These are phyloP conservation scores for Metarhizium robertsii DNA, from an alignment of 2,329 filamentous ascomycete species.

Conservation along the genomic window DNA sequence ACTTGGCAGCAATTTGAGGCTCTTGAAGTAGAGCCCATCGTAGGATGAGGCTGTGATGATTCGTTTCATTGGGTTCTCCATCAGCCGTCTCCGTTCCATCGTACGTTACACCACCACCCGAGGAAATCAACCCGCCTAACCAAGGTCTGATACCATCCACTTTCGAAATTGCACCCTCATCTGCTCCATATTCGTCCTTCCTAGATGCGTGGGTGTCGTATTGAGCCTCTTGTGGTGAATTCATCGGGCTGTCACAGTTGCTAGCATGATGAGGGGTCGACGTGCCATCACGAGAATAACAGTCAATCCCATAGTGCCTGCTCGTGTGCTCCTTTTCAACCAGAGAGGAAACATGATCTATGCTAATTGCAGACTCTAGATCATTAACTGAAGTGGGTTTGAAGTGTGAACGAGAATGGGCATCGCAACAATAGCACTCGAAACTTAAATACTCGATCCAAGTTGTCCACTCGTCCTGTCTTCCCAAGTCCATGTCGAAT, in stretches of 20 bases:
- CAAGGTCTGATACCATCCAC: background rate
- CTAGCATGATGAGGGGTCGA: background rate
- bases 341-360: too few relatives aligned
- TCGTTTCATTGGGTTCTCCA: background rate
- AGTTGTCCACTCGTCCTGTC: slow-evolving; percentile 5
- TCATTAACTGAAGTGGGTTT: too few relatives aligned
- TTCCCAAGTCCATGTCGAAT: background rate
- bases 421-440: slow-evolving; percentile 3
- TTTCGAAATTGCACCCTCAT: background rate
- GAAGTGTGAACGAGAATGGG: background rate
- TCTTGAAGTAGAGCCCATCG: slow-evolving; percentile 4
- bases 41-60: slow-evolving; percentile 1
- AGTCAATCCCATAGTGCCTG: background rate
- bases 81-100: background rate
- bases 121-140: background rate
- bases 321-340: background rate
- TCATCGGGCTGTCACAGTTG: background rate
- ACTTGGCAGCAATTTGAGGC: slow-evolving; percentile 2
- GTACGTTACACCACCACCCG: background rate
- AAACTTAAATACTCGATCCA: slow-evolving; percentile 7
- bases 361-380: too few relatives aligned
- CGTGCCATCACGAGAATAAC: background rate
- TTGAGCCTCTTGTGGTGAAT: background rate
- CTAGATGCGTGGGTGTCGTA: too few relatives aligned
- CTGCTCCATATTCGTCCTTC: background rate